Base-by-base conservation (phyloP, 2,329 filamentous ascomycete genomes). In the Colletotrichum truncatum region DNA sequence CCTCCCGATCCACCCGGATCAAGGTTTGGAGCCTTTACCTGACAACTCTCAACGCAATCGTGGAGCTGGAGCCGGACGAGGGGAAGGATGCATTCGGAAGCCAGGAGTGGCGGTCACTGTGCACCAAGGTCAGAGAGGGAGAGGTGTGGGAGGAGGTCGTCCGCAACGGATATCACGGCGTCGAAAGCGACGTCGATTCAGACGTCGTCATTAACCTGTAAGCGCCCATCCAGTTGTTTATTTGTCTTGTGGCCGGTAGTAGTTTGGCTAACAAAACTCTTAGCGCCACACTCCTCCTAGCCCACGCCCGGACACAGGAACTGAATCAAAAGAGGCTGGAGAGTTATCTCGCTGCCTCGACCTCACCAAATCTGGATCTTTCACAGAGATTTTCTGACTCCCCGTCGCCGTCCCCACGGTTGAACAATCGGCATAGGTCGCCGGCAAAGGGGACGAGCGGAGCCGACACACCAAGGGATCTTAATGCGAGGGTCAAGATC, bases 11-110 rank as follows among this genome's bases (percentile, higher is more conserved):
- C 30, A 96, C 93, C 62, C 86, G 94, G 69, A 91, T 97, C 77
- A 99, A 98, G 79, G 91, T 98, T 68, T 99, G 96, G 96, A 97
- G 94, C 77, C 85, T 99, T 73, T 99, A 98, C 76, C 86, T 98
- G 69, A 97, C 94, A 16, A 91, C 98, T 53, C 84, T 98, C 68
- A 97, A 98, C 80, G 92, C 93, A 38, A 91, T 98, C 68, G 84
- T 97, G 34, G 95, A 98, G 73, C 84, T 98, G 74, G 93, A 94
- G 60, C 85, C 92, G 2, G 93, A 97, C 70, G 94, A 98, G 77
- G 96, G 95, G 52, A 97, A 96, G 81, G 88, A 91, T 54, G 87
- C 91, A 11, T 97, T 98, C 80, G 96, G 96, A 4, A 89, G 89
- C 55, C 89, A 92, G 73, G 90, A 93, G 75, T 99, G 94, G 93